Evolutionary conservation across 768 basidiomycete genomes (phyloP), one percentile per base, ranked within the genome.

Genomic region (Punctularia strigosozonata): DNA sequence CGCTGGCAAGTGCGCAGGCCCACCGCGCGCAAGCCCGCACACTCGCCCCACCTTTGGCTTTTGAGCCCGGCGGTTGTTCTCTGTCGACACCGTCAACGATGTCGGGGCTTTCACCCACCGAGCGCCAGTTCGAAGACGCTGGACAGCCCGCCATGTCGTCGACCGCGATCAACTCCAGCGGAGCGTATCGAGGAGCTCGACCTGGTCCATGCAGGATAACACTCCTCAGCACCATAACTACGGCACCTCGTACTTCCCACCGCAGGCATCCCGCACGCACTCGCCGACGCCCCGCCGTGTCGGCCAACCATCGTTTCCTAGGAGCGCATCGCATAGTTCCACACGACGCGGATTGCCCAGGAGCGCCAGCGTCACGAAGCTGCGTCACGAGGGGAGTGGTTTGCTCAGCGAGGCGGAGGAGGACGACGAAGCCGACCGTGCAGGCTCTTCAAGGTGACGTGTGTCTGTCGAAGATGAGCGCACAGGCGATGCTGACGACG

Each of bases 201-300:
- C 68, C 43, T 75, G 75, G 71, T 73, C 75, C 13, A 53, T 68
- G 10, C 54, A 58, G n/a, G n/a, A n/a, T 14, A 74, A 79, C 25
- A 72, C 73, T 5, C 78, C 77, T 24, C 64, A 61, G 13, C 80
- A 80, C 48, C 80, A 79, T 52, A 64, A 74, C 50, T 73, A 75
- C 47, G 82, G 78, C 40, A 76, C 79, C 14, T 81, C 80, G 6
- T 80, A 80, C 55, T 76, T 71, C 44, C 59, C 71, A 17, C 50
- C 59, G 25, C 48, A 62, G 10, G 48, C 61, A 8, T n/a, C n/a
- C n/a, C 56, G 68, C 25, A 43, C 64, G 4, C 36, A 53, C 22
- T 72, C 75, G 5, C 70, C 77, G n/a, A 58, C 65, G 8, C 51
- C 66, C 8, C 62, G 67, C 23, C 64, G 62, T 31, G 55, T 62